Percentiles rank a stretch among this genome's conserved stretches.
Evolutionary conservation across 441 rosid genomes (phyloP).

Genomic region (Eutrema salsugineum): DNA sequence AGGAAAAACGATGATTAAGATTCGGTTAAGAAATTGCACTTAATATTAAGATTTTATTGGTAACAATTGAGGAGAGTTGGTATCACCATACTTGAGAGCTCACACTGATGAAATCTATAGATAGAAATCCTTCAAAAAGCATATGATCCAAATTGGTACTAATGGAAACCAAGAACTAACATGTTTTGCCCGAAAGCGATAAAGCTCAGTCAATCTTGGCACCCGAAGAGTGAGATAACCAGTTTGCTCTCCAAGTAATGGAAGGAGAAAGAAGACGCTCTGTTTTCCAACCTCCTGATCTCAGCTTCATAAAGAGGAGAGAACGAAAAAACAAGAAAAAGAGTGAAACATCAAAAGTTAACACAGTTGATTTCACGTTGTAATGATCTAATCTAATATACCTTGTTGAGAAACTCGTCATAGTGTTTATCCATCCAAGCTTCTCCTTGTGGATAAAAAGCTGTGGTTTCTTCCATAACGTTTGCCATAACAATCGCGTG

Average conservation of each 20-base stretch:
- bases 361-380: neutral
- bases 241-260: slow-evolving; percentile 75
- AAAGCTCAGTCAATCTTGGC: slow-evolving; percentile 54
- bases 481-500: slow-evolving; percentile 71
- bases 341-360: neutral
- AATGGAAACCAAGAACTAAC: neutral
- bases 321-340: neutral
- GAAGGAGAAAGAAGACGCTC: slow-evolving; percentile 81
- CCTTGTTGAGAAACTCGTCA: slow-evolving; percentile 59
- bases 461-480: slow-evolving; percentile 22
- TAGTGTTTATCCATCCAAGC: slow-evolving; percentile 85
- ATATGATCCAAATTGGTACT: neutral
- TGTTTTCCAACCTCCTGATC: slow-evolving; percentile 76
- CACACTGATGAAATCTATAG: neutral
- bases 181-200: neutral
- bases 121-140: neutral
- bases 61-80: too few species aligned
- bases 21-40: too few species aligned
- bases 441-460: slow-evolving; percentile 45
- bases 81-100: neutral
- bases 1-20: too few species aligned
- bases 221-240: slow-evolving; percentile 41
- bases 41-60: too few species aligned
- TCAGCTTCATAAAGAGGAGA: slow-evolving; percentile 46
- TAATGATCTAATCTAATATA: slow-evolving; percentile 21